Conservation (phyloP, 106 monocot genomes). For the Allium cepa region DNA sequence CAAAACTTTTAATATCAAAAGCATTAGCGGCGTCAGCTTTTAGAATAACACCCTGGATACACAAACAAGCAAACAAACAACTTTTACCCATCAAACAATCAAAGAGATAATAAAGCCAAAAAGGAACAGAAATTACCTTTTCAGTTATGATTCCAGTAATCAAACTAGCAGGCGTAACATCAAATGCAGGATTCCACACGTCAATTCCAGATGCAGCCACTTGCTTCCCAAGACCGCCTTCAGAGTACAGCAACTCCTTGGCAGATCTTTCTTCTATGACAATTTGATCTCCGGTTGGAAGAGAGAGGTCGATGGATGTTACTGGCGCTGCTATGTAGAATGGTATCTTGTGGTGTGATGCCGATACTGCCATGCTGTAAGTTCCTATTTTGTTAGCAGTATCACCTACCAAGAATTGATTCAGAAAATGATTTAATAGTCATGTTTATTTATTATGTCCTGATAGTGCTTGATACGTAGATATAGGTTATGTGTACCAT, state of each 20-base stretch:
- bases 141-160: constrained; percentile 93
- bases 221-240: constrained; percentile 86
- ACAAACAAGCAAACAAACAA: neutral
- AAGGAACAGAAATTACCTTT: constrained; percentile 38
- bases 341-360: constrained; percentile 63
- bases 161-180: constrained; percentile 84
- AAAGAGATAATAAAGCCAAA: too few species aligned
- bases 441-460: too few species aligned
- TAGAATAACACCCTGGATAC: constrained; percentile 69
- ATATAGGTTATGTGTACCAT: constrained; percentile 33
- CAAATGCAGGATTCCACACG: constrained; percentile 99
- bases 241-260: constrained; percentile 77
- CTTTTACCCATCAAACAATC: too few species aligned
- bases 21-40: constrained; percentile 25
- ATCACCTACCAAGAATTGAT: constrained; percentile 43
- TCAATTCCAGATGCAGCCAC: constrained; percentile 82
- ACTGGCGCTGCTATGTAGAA: constrained; percentile 92
- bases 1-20: constrained; percentile 59
- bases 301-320: constrained; percentile 81
- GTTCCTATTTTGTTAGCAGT: constrained; percentile 99
- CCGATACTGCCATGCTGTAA: constrained; percentile 75
- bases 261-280: constrained; percentile 84
- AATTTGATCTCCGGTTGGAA: constrained; percentile 71
- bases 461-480: too few species aligned
- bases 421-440: neutral